Percentiles rank a stretch among this genome's conserved stretches.
Evolutionary conservation across 176 grass and related monocot species (phyloP).

Genomic region (Oryza nivara): DNA sequence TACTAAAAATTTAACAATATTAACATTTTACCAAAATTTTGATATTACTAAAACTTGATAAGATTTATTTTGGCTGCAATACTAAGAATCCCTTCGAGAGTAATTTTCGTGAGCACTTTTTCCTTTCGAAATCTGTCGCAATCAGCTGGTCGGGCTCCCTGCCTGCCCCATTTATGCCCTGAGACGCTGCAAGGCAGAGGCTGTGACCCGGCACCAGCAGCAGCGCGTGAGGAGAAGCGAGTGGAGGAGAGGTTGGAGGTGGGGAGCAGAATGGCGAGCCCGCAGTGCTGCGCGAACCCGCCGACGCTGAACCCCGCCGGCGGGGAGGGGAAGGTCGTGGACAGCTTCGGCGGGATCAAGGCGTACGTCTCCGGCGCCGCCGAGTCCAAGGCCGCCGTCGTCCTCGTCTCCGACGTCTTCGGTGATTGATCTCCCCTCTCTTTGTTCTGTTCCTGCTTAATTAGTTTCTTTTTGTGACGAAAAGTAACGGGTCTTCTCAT

Average conservation of each 20-base stretch:
- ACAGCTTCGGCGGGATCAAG: slow-evolving; percentile 69
- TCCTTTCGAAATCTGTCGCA: neutral
- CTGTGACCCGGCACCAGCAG: neutral
- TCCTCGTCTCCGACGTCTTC: slow-evolving; percentile 78
- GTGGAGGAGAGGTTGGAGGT: neutral
- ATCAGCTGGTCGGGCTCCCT: too few relatives aligned
- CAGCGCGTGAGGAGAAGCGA: neutral
- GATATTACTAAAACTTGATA: too few relatives aligned
- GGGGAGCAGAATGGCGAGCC: slow-evolving; percentile 48
- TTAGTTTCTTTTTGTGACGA: too few relatives aligned
- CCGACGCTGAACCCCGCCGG: slow-evolving; percentile 45
- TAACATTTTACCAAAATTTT: too few relatives aligned
- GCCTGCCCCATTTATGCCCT: neutral
- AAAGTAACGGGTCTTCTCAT: too few relatives aligned
- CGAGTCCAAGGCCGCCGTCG: slow-evolving; percentile 51
- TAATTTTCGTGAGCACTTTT: neutral
- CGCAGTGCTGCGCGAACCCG: slow-evolving; percentile 76
- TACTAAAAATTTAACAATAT: too few relatives aligned
- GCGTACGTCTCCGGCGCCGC: slow-evolving; percentile 59
- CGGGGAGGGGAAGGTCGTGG: slow-evolving; percentile 71
- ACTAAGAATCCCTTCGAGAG: neutral
- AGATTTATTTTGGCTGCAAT: too few relatives aligned
- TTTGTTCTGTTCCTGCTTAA: too few relatives aligned
- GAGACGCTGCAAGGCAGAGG: neutral
- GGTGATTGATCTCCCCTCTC: slow-evolving; percentile 34